phyloP scores from a whole-genome alignment of 441 rosid species.

The Macaranga tanarius region DNA sequence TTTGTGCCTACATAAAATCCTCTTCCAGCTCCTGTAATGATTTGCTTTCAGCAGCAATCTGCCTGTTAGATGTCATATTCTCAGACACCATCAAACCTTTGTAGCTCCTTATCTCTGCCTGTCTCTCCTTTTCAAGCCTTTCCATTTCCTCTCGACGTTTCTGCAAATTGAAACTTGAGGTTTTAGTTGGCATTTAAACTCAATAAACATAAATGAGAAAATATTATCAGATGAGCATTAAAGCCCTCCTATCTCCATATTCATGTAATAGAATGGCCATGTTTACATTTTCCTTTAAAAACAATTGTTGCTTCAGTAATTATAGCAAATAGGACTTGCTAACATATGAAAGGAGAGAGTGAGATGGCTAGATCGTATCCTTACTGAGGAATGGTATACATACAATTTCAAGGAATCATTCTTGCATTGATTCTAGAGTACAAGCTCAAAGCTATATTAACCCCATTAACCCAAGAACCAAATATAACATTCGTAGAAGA shows the following conservation, averaged over 20 bases:
- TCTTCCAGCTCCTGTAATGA: constrained; percentile 96
- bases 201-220: neutral
- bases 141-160: constrained; percentile 86
- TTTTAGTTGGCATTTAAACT: neutral
- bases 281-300: neutral
- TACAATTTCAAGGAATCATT: neutral
- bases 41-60: constrained; percentile 75
- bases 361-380: neutral
- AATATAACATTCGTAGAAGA: neutral
- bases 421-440: neutral
- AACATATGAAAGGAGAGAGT: neutral
- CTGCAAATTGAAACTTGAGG: constrained; percentile 38
- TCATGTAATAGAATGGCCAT: neutral
- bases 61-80: constrained; percentile 94
- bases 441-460: neutral
- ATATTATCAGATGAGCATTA: neutral
- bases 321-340: neutral
- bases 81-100: constrained; percentile 96
- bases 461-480: neutral
- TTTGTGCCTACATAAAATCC: constrained; percentile 70
- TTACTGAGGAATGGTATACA: neutral
- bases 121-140: constrained; percentile 89
- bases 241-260: neutral
- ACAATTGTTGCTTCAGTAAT: neutral
- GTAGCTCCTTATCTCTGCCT: constrained; percentile 91